Base-by-base conservation (phyloP, 1,284 basidiomycete species). In the Sphagnurus paluster region DNA sequence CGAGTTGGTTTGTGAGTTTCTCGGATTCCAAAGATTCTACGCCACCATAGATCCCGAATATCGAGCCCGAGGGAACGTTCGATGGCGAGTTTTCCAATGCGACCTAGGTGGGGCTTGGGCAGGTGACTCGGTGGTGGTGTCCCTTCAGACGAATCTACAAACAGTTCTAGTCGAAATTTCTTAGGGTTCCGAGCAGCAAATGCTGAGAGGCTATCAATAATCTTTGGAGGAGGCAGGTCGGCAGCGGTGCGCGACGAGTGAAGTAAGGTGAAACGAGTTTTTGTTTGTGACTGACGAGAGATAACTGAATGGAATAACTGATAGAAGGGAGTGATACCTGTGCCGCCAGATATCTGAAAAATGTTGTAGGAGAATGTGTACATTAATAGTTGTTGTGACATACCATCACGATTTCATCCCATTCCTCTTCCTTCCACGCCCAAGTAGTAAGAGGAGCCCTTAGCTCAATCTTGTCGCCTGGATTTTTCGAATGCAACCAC, bases 391-490 rank as follows among this genome's bases (percentile, higher is more conserved):
- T n/a, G n/a, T n/a, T n/a, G n/a, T n/a, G n/a, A 59, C 77, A 42
- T 61, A 85, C 91, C 81, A 93, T 83, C 14, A 93, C 67, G 42
- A 93, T 68, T 51, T 93, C 82, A 58, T 93, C 90, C 81, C 82
- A 90, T 11, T 61, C 64, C 39, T 68, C 70, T 13, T 78, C 73
- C 41, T 76, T 69, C 78, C 80, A 86, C n/a, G 63, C 64, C 82
- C 85, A 90, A 0, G 87, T 92, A 50, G 70, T 72, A 28, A 89
- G 62, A 2, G 90, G 90, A 0, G 88, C 90, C n/a, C 90, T 79
- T 4, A 93, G 69, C 57, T 87, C 85, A 23, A 93, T 71, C 17
- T 66, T 64, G 34, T 91, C 86, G 5, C 87, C 89, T 2, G 72
- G 65, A 36, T 66, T 66, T 60, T 84, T 86, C 5, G 84, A 74